These are phyloP conservation scores for Backusella sp. DNA, from an alignment of 192 early-diverging fungal species.

Conservation along the genomic window DNA sequence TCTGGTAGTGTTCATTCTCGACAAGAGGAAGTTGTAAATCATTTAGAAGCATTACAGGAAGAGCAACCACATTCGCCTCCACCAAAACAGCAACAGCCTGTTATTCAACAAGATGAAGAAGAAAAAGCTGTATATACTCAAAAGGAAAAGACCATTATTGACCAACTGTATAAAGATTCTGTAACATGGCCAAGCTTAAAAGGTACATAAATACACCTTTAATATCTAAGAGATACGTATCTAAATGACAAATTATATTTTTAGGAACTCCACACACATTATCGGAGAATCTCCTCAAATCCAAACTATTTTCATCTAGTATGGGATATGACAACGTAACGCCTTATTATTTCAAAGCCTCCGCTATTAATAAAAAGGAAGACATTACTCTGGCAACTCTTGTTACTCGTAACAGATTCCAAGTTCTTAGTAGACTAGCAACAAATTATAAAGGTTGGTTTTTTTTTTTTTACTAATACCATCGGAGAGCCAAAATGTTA, in stretches of 20 bases:
- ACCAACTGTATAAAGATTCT: neutral
- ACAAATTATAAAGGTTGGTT: constrained; percentile 46
- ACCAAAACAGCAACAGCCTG: neutral
- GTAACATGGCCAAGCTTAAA: constrained; percentile 5
- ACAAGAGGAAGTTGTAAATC: neutral
- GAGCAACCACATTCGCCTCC: neutral
- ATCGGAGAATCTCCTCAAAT: constrained; percentile 46
- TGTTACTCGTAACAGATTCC: constrained; percentile 50
- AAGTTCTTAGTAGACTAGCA: constrained; percentile 45
- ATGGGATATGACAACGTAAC: constrained; percentile 53
- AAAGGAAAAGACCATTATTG: neutral
- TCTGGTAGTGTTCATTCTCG: neutral
- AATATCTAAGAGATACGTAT: too few species aligned
- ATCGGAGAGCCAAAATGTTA: constrained; percentile 20
- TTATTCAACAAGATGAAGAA: neutral
- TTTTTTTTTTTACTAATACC: constrained; percentile 27
- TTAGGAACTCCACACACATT: neutral
- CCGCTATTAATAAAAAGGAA: constrained; percentile 37
- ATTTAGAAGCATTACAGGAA: neutral
- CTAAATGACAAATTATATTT: neutral
- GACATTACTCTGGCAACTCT: constrained; percentile 56
- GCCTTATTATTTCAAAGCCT: constrained; percentile 52
- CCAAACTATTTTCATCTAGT: constrained; percentile 50
- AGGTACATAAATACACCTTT: neutral
- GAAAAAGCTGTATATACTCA: neutral